Evolutionary conservation across 2,329 filamentous ascomycete species (phyloP), one percentile per base, ranked within the genome.

Genomic region (Thelonectria discophora): DNA sequence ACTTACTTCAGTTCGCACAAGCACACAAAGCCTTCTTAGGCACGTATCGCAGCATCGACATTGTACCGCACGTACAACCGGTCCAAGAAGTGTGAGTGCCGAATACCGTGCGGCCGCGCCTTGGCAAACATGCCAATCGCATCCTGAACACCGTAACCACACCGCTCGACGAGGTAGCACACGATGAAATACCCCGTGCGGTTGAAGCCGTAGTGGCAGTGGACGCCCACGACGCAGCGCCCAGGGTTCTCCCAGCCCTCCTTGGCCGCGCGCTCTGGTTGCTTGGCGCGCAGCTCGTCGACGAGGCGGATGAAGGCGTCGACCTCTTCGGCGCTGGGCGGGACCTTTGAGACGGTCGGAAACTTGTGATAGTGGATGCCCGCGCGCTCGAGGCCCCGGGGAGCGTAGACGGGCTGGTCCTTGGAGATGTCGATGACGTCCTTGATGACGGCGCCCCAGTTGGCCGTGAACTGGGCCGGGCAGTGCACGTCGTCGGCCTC

Each of bases 121-220:
- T 79, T 78, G 17, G 88, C 88, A 78, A 98, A 98, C 62, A 88
- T 84, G 54, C 92, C 87, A 62, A 98, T 88, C 1, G 94, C 94
- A 56, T 90, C 87, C 70, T 91, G 86, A 2, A 97, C 86, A 20
- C 80, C 81, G 71, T 87, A 94, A 0, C 86, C 88, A 67, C 90
- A 86, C 48, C 88, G 83, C 79, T 97, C 93, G 13, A 97, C 89
- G n/a, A 98, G 81, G 73, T 97, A 98, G 72, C 89, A 93, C 32
- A 92, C 90, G 52, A 98, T 87, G 73, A 97, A 91, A 75, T 94
- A 97, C 0, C 94, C 94, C 0, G 94, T 97, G 20, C 94, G 86
- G 75, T 98, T 97, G 79, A 96, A 97, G 0, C 94, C 94, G 70
- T 97, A 97, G 73, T 98, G 94, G 72, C 94, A 98, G 75, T 98